Evolutionary conservation across 352 stramenopile species (phyloP).

Genomic region (Plasmopara muralis): DNA sequence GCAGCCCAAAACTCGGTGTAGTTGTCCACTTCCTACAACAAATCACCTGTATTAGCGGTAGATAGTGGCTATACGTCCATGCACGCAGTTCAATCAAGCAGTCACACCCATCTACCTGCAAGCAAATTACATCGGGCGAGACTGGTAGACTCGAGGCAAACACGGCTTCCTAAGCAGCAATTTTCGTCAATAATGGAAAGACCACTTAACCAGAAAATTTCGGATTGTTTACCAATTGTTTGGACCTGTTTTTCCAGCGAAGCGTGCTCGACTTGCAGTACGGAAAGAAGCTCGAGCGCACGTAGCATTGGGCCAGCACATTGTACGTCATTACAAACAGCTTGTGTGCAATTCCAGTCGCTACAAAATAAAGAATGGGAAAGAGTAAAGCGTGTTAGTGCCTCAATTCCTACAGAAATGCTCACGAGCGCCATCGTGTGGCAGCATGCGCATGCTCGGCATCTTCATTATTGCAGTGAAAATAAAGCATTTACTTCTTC

Average conservation of each 20-base stretch:
- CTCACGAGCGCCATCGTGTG: conserved; percentile 15
- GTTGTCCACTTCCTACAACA: conserved; percentile 66
- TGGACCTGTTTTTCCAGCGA: conserved; percentile 68
- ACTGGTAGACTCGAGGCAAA: conserved; percentile 50
- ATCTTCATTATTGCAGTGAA: conserved; percentile 26
- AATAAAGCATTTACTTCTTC: not conserved
- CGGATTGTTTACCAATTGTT: conserved; percentile 53
- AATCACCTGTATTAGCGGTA: conserved; percentile 1
- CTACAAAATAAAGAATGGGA: conserved; percentile 3
- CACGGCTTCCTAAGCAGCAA: conserved; percentile 35
- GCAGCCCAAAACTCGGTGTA: conserved; percentile 65
- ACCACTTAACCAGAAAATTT: too few relatives aligned
- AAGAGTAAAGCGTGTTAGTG: conserved; percentile 2
- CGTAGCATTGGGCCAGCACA: conserved; percentile 76
- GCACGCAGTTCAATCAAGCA: too few relatives aligned
- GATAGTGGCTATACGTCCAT: not conserved
- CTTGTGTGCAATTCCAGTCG: conserved; percentile 20
- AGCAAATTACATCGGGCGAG: conserved; percentile 62
- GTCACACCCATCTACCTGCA: too few relatives aligned
- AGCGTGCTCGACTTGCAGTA: conserved; percentile 60
- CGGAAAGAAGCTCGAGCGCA: conserved; percentile 72
- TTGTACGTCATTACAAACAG: conserved; percentile 85
- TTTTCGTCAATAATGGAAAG: too few relatives aligned
- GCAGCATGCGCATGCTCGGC: conserved; percentile 27
- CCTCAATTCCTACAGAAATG: not conserved